A percentile compares a stretch with the other conserved stretches of the same genome.
phyloP scores from a whole-genome alignment of 1,284 basidiomycete genomes.

The Polyporus tsugae region DNA sequence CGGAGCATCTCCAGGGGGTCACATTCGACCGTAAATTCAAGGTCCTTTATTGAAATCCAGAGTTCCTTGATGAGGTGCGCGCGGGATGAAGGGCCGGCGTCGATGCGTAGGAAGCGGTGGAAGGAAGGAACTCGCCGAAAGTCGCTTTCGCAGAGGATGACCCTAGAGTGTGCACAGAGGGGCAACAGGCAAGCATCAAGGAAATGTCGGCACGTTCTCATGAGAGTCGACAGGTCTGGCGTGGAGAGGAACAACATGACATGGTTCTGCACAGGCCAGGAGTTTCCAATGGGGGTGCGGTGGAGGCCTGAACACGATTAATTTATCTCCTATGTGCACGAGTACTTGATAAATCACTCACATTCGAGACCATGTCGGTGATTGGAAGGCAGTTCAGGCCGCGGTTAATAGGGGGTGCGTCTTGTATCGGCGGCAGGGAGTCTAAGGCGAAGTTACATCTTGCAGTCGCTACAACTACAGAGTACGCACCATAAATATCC shows the following conservation, averaged over 20 bases:
- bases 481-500: too few species aligned
- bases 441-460: not conserved
- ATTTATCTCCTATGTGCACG: not conserved
- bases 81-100: not conserved
- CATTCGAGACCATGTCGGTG: not conserved
- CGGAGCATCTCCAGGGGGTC: too few species aligned
- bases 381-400: not conserved
- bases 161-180: not conserved
- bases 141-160: not conserved
- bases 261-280: conserved; percentile 1
- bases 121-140: not conserved
- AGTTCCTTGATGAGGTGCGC: conserved; percentile 5
- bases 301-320: not conserved
- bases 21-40: too few species aligned
- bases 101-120: conserved; percentile 1
- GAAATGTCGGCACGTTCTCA: conserved; percentile 1
- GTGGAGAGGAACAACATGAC: conserved; percentile 3
- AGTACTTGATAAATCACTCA: not conserved
- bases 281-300: not conserved
- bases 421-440: not conserved
- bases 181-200: not conserved
- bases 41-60: too few species aligned
- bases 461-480: too few species aligned
- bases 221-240: conserved; percentile 4
- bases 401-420: not conserved